Base-by-base conservation (phyloP, 2,329 filamentous ascomycete genomes). In the Pseudocercospora vitis region DNA sequence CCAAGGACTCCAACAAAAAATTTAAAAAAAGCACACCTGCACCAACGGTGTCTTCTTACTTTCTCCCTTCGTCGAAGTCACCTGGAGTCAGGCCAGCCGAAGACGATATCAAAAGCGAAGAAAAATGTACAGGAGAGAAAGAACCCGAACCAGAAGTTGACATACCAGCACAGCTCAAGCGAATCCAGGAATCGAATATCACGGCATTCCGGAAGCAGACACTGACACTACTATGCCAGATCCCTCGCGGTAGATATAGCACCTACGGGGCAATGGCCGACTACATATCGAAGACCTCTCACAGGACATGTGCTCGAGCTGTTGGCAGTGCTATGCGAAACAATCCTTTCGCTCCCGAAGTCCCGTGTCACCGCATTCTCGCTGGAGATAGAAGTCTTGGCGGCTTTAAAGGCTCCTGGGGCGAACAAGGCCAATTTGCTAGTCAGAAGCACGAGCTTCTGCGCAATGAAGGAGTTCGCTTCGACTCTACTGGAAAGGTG, bases 401-500 rank as follows among this genome's bases (percentile, higher is more conserved):
- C 12, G 79, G 79, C 8, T 81, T 81, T 61, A 73, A 75, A 31
- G 79, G 79, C 11, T 69, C 71, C 28, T 77, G 77, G 76, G 71
- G 73, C 21, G 73, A 74, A 52, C 67, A 73, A n/a, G 74, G 73
- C 4, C 70, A 71, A 57, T 70, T 71, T 63, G 72, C 72, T 9
- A 62, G 61, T 14, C 68, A 73, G 53, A 78, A 77, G 63, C 70
- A 68, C 39, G 68, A 68, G 52, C 56, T 77, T 52, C 61, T 76
- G 53, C 63, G 64, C 35, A 71, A 68, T 24, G 76, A 78, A 57
- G 75, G 76, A 3, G 71, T 78, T 4, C 63, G 58, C 46, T 77
- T 78, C 62, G 74, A 76, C 64, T 67, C 65, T n/a, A 67, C 61
- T 35, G 73, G 71, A 21, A 73, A 69, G 61, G 75, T 71, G 33